A percentile compares a stretch with the other conserved stretches of the same genome.
Evolutionary conservation across 306 rosid genomes (phyloP).

Genomic region (Mucuna pruriens): DNA sequence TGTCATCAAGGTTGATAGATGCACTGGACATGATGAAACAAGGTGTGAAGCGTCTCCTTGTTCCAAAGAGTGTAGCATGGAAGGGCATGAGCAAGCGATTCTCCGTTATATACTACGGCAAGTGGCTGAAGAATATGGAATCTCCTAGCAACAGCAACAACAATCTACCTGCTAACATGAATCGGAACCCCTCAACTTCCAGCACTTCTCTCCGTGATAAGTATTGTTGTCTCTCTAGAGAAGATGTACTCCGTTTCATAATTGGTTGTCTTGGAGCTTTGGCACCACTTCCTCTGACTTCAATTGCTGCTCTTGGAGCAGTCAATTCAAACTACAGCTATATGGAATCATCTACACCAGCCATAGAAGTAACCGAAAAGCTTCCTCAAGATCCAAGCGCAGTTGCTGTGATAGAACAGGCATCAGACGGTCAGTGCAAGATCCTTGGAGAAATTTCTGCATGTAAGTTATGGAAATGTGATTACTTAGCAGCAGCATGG

Average conservation of each 20-base stretch:
- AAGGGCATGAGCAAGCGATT: conserved; percentile 99
- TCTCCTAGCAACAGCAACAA: conserved; percentile 59
- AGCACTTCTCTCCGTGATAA: conserved; percentile 49
- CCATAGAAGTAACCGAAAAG: conserved; percentile 62
- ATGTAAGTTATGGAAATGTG: conserved; percentile 93
- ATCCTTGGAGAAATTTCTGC: conserved; percentile 96
- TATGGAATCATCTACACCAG: conserved; percentile 74
- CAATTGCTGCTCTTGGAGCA: conserved; percentile 75
- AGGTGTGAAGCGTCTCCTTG: conserved; percentile 91
- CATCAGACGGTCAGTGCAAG: conserved; percentile 56
- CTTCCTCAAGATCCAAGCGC: conserved; percentile 82
- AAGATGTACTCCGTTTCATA: conserved; percentile 93
- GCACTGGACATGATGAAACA: conserved; percentile 99
- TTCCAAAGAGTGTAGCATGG: conserved; percentile 84
- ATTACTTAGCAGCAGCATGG: conserved; percentile 89
- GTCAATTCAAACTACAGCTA: conserved; percentile 72
- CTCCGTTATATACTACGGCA: conserved; percentile 85
- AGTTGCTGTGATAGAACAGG: conserved; percentile 73
- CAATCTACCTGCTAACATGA: conserved; percentile 56
- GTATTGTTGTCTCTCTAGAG: conserved; percentile 93
- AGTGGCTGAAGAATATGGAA: conserved; percentile 86
- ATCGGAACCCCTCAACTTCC: conserved; percentile 63
- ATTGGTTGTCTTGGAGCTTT: conserved; percentile 98
- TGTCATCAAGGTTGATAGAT: conserved; percentile 77
- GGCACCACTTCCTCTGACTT: conserved; percentile 93